A percentile compares a stretch with the other conserved stretches of the same genome.
phyloP scores from a whole-genome alignment of 2,329 filamentous ascomycete species.

The Epichloe gansuensis region DNA sequence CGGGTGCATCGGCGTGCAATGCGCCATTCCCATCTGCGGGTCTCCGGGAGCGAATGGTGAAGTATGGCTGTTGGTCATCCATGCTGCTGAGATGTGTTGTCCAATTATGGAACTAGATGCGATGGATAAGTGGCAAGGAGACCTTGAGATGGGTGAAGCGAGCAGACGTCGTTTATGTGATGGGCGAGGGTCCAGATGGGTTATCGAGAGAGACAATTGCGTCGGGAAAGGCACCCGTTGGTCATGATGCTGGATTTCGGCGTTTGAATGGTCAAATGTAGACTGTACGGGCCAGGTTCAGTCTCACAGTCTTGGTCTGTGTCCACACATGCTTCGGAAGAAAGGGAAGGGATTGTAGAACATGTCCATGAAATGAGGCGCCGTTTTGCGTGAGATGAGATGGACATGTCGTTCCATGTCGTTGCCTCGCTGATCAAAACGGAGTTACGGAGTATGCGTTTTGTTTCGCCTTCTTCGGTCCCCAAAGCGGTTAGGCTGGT shows the following conservation, averaged over 20 bases:
- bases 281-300: background rate
- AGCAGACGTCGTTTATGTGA: background rate
- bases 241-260: background rate
- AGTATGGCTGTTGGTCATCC: constrained; percentile 34
- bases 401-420: background rate
- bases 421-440: background rate
- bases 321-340: background rate
- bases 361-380: background rate
- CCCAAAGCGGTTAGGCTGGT: constrained; percentile 10
- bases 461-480: constrained; percentile 7
- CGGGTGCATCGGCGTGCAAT: constrained; percentile 35
- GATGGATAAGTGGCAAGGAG: background rate
- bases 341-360: background rate
- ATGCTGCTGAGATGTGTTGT: constrained; percentile 14
- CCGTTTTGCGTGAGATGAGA: background rate
- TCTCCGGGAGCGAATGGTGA: constrained; percentile 38
- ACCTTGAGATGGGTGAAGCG: background rate
- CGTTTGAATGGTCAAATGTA: background rate
- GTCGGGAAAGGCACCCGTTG: background rate
- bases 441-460: background rate
- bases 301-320: background rate
- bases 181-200: background rate
- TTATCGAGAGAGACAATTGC: constrained; percentile 1
- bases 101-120: background rate
- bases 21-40: constrained; percentile 32